Base-by-base conservation (phyloP, 208 protist species). In the Wallacemonas sp. region DNA sequence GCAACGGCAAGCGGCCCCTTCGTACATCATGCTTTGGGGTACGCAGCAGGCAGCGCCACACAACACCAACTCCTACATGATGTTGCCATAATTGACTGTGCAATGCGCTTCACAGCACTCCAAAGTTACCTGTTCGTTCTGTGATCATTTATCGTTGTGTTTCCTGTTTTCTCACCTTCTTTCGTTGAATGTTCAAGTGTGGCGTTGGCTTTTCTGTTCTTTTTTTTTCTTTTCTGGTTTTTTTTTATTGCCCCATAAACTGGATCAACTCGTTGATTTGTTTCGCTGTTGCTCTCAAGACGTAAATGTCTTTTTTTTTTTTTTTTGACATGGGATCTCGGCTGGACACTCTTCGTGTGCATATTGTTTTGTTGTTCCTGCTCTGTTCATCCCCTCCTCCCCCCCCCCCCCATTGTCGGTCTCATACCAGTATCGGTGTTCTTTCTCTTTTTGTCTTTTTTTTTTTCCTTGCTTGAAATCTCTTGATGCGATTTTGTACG, bases 301-400 rank as follows among this genome's bases (percentile, higher is more conserved):
- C n/a, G n/a, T n/a, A n/a, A n/a, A n/a, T n/a, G n/a, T n/a, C n/a
- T n/a, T n/a, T n/a, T n/a, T n/a, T n/a, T n/a, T n/a, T n/a, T n/a
- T n/a, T n/a, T n/a, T n/a, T n/a, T n/a, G n/a, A n/a, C n/a, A n/a
- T n/a, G n/a, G n/a, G n/a, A n/a, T n/a, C n/a, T n/a, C n/a, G n/a
- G n/a, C n/a, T n/a, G n/a, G n/a, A n/a, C n/a, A n/a, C n/a, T n/a
- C n/a, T n/a, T n/a, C n/a, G n/a, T n/a, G n/a, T n/a, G n/a, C n/a
- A n/a, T n/a, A n/a, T n/a, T 42, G 21, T 28, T 11, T 66, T 31
- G 55, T 68, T 45, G 17, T 68, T 34, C 62, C 61, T 33, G 64
- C 62, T 46, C 41, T 75, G 42, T 65, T 55, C 53, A 41, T 62
- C 44, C 67, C 22, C 44, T 62, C 21, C 17, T 17, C 38, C 11